These are phyloP conservation scores for Septoria petroselini DNA, from an alignment of 2,329 filamentous ascomycete species.

Conservation along the genomic window DNA sequence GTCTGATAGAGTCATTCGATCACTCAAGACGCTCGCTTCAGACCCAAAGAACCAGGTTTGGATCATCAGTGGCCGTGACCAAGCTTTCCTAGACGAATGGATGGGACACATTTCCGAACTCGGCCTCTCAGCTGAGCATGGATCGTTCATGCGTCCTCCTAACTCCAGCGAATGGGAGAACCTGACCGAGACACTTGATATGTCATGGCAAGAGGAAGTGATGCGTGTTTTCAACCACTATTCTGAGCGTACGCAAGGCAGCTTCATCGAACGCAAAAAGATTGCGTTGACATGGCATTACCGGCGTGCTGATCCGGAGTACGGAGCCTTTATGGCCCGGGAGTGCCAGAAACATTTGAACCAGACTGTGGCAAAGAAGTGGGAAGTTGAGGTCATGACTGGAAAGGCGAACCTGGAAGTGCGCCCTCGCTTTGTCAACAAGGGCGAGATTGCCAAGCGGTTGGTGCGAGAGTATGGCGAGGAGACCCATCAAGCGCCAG, in stretches of 20 bases:
- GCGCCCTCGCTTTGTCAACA: conserved; percentile 95
- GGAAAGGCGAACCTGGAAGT: conserved; percentile 97
- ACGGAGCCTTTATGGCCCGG: conserved; percentile 71
- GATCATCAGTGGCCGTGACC: conserved; percentile 95
- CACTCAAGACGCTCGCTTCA: conserved; percentile 72
- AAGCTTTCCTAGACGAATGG: conserved; percentile 84
- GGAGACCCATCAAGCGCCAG: conserved; percentile 58
- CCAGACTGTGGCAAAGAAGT: conserved; percentile 69
- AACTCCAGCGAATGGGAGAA: conserved; percentile 79
- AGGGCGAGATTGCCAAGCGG: conserved; percentile 87
- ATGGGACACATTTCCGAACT: conserved; percentile 86
- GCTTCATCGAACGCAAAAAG: conserved; percentile 90
- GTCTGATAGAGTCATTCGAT: conserved; percentile 75
- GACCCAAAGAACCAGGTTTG: conserved; percentile 87
- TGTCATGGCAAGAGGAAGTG: conserved; percentile 88
- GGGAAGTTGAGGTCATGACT: conserved; percentile 93
- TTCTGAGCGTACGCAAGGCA: conserved; percentile 83
- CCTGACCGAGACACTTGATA: conserved; percentile 78
- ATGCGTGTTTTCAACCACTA: conserved; percentile 81
- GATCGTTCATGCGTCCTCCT: conserved; percentile 87
- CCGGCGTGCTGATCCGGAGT: conserved; percentile 82
- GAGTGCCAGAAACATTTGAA: conserved; percentile 82
- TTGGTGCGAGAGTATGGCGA: conserved; percentile 71
- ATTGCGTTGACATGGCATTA: conserved; percentile 98
- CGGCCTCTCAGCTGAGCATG: conserved; percentile 95